These are phyloP conservation scores for Silene noctiflora DNA, from an alignment of 179 eudicot genomes.

Conservation along the genomic window DNA sequence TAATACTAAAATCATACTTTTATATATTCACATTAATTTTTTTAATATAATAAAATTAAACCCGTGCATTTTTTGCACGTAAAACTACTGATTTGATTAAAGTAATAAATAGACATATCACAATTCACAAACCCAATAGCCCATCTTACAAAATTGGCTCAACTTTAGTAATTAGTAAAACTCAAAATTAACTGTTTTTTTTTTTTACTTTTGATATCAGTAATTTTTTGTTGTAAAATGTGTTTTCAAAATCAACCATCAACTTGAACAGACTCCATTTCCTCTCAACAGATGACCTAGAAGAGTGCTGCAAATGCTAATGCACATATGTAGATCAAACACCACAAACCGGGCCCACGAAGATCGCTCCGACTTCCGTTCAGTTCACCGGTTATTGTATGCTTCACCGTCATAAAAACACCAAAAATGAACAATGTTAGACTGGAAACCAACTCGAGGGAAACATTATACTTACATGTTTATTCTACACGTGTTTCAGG, in stretches of 20 bases:
- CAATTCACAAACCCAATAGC: too few relatives aligned
- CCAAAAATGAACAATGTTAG: slow-evolving; percentile 17
- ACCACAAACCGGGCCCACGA: slow-evolving; percentile 13
- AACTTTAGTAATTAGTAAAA: background rate
- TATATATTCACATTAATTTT: too few relatives aligned
- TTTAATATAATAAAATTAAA: too few relatives aligned
- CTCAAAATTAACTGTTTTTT: background rate
- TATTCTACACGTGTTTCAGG: too few relatives aligned
- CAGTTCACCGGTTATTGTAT: slow-evolving; percentile 12
- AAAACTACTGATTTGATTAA: too few relatives aligned
- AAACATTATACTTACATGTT: background rate
- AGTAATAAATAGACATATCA: too few relatives aligned
- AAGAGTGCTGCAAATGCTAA: slow-evolving; percentile 10
- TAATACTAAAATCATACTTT: too few relatives aligned
- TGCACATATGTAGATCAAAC: slow-evolving; percentile 10
- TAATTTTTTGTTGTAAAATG: too few relatives aligned
- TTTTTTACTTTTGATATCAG: too few relatives aligned
- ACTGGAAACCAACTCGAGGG: background rate
- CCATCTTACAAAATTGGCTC: background rate
- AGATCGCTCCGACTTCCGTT: slow-evolving; percentile 21
- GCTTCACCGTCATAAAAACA: slow-evolving; percentile 27
- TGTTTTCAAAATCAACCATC: too few relatives aligned
- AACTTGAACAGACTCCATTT: too few relatives aligned
- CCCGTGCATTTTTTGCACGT: too few relatives aligned
- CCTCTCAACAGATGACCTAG: background rate